Base-by-base conservation (phyloP, 495 filamentous ascomycete species). In the Xylaria telfairii region DNA sequence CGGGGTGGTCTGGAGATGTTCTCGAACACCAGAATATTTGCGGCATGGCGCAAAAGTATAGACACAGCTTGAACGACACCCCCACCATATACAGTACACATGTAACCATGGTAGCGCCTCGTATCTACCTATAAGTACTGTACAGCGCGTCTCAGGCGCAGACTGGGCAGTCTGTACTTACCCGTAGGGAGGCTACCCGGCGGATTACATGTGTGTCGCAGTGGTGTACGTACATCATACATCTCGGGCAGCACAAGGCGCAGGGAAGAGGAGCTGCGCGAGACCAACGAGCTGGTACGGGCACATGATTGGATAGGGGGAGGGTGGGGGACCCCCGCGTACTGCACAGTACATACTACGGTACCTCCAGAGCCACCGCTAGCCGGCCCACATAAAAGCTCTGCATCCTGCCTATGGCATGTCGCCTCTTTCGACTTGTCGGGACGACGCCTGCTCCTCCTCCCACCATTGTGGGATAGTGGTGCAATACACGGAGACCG, bases 171-270 rank as follows among this genome's bases (percentile, higher is more conserved):
- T n/a, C n/a, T n/a, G n/a, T n/a, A n/a, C n/a, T n/a, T n/a, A n/a
- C n/a, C n/a, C n/a, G n/a, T n/a, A n/a, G n/a, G n/a, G 34, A 37
- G 34, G 34, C 8, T 37, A 37, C n/a, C n/a, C n/a, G n/a, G 34
- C 39, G 12, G 39, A 41, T 41, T 49, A 49, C 3, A 49, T 49
- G 47, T 24, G 15, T 51, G 47, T 51, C 47, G 10, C 47, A 51
- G 47, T 51, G 47, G 21, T 51, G 24, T 49, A 49, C n/a, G 24
- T n/a, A n/a, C n/a, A 9, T 10, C 24, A 28, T 57, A 57, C 53
- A 57, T 57, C 53, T 30, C 53, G 53, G 53, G 53, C 6, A 28
- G 34, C 53, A 57, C 53, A 34, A 57, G 53, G n/a, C n/a, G n/a
- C 53, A 57, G 28, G 53, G 53, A 56, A 57, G 26, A 15, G 12